Percentiles rank a stretch among this genome's conserved stretches.
These are phyloP conservation scores for Colletotrichum coccodes DNA, from an alignment of 2,329 filamentous ascomycete species.

Conservation along the genomic window DNA sequence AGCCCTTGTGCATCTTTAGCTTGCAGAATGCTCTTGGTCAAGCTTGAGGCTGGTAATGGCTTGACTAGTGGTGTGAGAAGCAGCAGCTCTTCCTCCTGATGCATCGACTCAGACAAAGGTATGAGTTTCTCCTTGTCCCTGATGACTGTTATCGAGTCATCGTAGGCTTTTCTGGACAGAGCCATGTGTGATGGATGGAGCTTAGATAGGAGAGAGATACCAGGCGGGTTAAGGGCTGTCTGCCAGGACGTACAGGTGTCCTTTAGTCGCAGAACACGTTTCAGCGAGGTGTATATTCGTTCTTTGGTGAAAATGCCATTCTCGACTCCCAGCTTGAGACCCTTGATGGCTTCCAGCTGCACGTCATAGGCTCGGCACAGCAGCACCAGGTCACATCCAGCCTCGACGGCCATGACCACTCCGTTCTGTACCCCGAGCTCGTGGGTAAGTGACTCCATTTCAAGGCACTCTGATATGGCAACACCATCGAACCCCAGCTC, in stretches of 20 bases:
- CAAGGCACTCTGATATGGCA: constrained; percentile 92
- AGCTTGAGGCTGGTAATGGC: constrained; percentile 88
- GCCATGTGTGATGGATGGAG: constrained; percentile 85
- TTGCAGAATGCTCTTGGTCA: constrained; percentile 77
- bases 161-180: constrained; percentile 87
- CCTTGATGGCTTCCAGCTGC: constrained; percentile 91
- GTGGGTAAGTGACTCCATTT: constrained; percentile 95
- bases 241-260: constrained; percentile 89
- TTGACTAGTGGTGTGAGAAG: constrained; percentile 91
- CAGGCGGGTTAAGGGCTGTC: constrained; percentile 87
- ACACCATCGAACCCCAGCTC: constrained; percentile 92
- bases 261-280: constrained; percentile 84
- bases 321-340: constrained; percentile 87
- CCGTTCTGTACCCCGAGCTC: constrained; percentile 98
- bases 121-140: constrained; percentile 87
- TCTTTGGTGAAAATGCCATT: constrained; percentile 88
- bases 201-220: constrained; percentile 78
- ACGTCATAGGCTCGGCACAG: constrained; percentile 89
- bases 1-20: constrained; percentile 51
- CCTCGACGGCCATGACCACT: constrained; percentile 97
- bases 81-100: constrained; percentile 88
- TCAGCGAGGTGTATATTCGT: constrained; percentile 82
- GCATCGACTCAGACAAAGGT: constrained; percentile 83
- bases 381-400: constrained; percentile 91
- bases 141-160: constrained; percentile 92